These are phyloP conservation scores for Penicillium sp. DNA, from an alignment of 2,329 filamentous ascomycete species.

Conservation along the genomic window DNA sequence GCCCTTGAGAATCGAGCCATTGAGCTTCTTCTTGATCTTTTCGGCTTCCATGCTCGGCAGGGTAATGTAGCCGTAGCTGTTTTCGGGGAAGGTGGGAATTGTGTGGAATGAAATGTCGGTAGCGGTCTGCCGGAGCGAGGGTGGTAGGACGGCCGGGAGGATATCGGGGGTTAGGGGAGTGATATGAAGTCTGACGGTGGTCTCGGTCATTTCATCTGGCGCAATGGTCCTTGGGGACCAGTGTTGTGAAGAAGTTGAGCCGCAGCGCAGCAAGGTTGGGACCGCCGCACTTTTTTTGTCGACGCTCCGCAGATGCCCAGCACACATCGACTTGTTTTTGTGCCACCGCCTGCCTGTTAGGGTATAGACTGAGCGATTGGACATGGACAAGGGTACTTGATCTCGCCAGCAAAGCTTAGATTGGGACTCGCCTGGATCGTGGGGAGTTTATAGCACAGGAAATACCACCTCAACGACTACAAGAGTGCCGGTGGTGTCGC, in stretches of 20 bases:
- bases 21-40: conserved; percentile 87
- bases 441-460: too few species aligned
- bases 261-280: not conserved
- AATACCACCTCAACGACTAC: too few species aligned
- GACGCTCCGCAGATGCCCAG: not conserved
- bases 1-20: conserved; percentile 82
- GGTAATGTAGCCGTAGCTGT: conserved; percentile 86
- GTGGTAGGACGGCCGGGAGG: conserved; percentile 70
- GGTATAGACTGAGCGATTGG: not conserved
- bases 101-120: conserved; percentile 86
- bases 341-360: not conserved
- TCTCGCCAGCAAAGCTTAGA: too few species aligned
- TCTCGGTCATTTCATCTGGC: conserved; percentile 34
- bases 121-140: conserved; percentile 65
- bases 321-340: not conserved
- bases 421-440: too few species aligned
- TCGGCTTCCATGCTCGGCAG: conserved; percentile 79
- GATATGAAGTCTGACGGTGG: conserved; percentile 72
- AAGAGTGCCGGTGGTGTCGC: too few species aligned
- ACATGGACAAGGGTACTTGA: not conserved
- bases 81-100: conserved; percentile 85
- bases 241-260: not conserved
- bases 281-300: conserved; percentile 6
- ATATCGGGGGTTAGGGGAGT: conserved; percentile 79
- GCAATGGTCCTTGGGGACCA: not conserved